These are phyloP conservation scores for Penstemon barbatus DNA, from an alignment of 257 asterid species.

Conservation along the genomic window DNA sequence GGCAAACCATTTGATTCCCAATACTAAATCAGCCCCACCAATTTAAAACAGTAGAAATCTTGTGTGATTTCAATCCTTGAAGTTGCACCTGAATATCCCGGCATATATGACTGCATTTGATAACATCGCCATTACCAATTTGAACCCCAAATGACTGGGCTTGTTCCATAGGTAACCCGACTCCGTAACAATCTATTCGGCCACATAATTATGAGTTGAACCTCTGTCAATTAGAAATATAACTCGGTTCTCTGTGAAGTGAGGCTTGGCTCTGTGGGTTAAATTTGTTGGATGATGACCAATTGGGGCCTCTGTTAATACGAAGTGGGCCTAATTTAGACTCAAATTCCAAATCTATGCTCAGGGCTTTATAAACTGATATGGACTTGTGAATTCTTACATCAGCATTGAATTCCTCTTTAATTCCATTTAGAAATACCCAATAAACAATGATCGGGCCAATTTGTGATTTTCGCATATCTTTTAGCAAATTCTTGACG, in stretches of 20 bases:
- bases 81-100: background rate
- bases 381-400: no score
- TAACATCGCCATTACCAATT: background rate
- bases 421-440: no score
- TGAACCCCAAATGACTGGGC: background rate
- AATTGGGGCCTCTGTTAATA: no score
- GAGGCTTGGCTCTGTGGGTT: no score
- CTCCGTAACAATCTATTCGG: background rate
- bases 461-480: background rate
- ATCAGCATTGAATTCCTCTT: no score
- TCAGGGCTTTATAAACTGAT: no score
- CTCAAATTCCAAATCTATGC: no score
- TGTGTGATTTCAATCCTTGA: background rate
- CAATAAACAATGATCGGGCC: no score
- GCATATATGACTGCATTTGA: background rate
- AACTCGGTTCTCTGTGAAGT: background rate
- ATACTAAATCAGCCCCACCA: conserved; percentile 3
- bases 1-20: conserved; percentile 21
- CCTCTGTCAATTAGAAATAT: background rate
- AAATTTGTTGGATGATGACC: no score
- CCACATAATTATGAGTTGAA: background rate
- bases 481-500: background rate
- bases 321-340: no score
- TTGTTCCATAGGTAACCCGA: background rate
- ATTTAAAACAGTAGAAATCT: conserved; percentile 10